Conservation (phyloP, 805 yeast species). For the Saccharomyces jurei region DNA sequence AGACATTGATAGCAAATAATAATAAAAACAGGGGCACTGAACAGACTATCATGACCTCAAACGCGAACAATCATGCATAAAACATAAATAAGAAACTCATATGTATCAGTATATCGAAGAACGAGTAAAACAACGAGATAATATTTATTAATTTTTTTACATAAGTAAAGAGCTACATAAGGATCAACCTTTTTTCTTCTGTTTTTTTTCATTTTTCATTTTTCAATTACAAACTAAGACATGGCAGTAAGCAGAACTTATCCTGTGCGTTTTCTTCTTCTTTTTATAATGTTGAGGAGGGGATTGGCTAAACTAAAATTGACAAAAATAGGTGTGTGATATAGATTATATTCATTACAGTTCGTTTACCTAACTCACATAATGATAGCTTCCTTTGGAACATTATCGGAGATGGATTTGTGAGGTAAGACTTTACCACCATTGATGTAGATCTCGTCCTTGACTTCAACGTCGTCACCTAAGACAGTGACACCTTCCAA, state of each 20-base stretch:
- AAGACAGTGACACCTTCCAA: conserved; percentile 94
- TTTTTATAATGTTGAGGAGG: background rate
- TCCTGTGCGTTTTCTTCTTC: background rate
- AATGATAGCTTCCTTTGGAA: conserved; percentile 95
- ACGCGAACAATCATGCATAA: background rate
- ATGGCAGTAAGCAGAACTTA: background rate
- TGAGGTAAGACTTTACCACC: conserved; percentile 99
- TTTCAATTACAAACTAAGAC: background rate
- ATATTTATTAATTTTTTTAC: conserved; percentile 1
- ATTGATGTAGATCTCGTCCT: conserved; percentile 96
- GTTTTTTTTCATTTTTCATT: background rate
- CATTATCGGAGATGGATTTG: conserved; percentile 91
- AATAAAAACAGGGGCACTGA: background rate
- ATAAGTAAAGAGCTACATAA: conserved; percentile 4
- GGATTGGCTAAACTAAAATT: background rate
- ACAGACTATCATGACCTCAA: background rate
- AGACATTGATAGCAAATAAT: conserved; percentile 13
- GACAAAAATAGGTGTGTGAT: background rate
- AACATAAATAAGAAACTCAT: background rate
- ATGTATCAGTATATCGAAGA: background rate
- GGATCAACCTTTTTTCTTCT: conserved; percentile 7
- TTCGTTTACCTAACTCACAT: conserved; percentile 48
- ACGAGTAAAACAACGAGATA: background rate
- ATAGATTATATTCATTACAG: conserved; percentile 1
- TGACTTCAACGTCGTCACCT: conserved; percentile 98